A percentile compares a stretch with the other conserved stretches of the same genome.
These are phyloP conservation scores for Xylariaceae sp. DNA, from an alignment of 2,329 filamentous ascomycete genomes.

Conservation along the genomic window DNA sequence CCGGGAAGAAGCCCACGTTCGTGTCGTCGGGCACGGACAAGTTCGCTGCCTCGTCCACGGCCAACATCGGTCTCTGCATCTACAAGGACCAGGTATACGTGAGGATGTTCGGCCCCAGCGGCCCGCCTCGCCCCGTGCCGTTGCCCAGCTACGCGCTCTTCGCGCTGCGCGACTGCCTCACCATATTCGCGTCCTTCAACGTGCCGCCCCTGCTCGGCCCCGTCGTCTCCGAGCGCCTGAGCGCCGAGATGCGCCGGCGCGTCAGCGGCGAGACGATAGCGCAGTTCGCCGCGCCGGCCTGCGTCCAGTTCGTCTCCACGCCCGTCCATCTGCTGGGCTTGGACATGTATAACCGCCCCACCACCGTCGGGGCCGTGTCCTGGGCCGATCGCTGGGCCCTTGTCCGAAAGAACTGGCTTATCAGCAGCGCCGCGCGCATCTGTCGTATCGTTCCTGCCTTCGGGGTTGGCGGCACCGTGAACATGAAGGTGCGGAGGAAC, in stretches of 20 bases:
- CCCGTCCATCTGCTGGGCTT: constrained; percentile 80
- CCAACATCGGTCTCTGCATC: constrained; percentile 80
- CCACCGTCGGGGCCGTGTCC: constrained; percentile 19
- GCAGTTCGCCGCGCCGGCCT: constrained; percentile 75
- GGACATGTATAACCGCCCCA: constrained; percentile 74
- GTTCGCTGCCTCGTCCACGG: constrained; percentile 72
- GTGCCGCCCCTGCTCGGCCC: constrained; percentile 75
- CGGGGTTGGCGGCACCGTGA: constrained; percentile 82
- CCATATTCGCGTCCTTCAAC: constrained; percentile 91
- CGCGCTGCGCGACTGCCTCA: constrained; percentile 75
- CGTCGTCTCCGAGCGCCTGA: constrained; percentile 50
- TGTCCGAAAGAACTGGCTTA: constrained; percentile 69
- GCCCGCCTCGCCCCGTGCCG: constrained; percentile 53
- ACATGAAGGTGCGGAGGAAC: constrained; percentile 61
- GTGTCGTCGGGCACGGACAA: constrained; percentile 73
- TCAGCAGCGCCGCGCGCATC: constrained; percentile 69
- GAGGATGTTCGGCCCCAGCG: constrained; percentile 66
- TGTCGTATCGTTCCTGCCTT: constrained; percentile 84
- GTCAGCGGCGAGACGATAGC: constrained; percentile 58
- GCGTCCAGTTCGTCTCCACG: constrained; percentile 73
- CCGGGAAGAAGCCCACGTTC: constrained; percentile 49
- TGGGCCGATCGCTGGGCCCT: constrained; percentile 58
- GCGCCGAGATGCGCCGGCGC: constrained; percentile 44
- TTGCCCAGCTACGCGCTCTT: constrained; percentile 71
- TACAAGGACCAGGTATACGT: constrained; percentile 89